phyloP scores from a whole-genome alignment of 164 flowering plant species.

The Piper betle region DNA sequence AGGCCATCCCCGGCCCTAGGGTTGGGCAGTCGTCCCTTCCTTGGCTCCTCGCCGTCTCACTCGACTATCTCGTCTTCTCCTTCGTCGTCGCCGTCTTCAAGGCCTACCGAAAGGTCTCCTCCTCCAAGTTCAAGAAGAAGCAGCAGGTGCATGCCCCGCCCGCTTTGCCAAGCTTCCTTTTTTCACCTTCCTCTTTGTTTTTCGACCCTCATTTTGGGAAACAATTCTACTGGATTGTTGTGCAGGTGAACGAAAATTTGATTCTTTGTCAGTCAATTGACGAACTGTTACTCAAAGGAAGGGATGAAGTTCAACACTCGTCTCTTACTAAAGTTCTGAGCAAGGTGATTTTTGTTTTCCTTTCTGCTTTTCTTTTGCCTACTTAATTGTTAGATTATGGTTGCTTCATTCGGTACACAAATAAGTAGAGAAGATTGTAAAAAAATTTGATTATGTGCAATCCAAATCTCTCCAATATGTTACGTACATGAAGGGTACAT shows the following conservation, averaged over 20 bases:
- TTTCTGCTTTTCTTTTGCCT: neutral
- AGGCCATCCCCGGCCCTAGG: constrained; percentile 86
- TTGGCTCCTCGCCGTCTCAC: constrained; percentile 74
- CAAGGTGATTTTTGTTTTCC: constrained; percentile 24
- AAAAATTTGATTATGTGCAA: too few species aligned
- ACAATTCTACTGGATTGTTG: neutral
- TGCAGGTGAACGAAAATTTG: constrained; percentile 79
- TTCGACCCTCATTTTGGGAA: too few species aligned
- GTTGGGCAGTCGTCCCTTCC: constrained; percentile 72
- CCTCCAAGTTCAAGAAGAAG: constrained; percentile 53
- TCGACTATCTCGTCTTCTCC: constrained; percentile 58
- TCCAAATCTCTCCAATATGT: too few species aligned
- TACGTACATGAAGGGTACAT: too few species aligned
- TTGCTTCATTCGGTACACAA: too few species aligned
- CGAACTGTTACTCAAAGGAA: constrained; percentile 55
- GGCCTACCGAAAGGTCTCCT: constrained; percentile 54
- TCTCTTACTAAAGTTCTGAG: constrained; percentile 42
- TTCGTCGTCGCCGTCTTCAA: constrained; percentile 67
- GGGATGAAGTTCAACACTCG: constrained; percentile 30
- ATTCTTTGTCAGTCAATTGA: constrained; percentile 63
- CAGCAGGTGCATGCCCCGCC: constrained; percentile 33
- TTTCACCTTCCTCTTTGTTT: too few species aligned
- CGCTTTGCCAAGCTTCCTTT: too few species aligned
- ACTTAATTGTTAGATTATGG: neutral
- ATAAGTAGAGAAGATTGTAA: too few species aligned